Percentiles rank a stretch among this genome's conserved stretches.
Conservation (phyloP, 371 early-diverging fungal species). For the Chytridium lagenaria region DNA sequence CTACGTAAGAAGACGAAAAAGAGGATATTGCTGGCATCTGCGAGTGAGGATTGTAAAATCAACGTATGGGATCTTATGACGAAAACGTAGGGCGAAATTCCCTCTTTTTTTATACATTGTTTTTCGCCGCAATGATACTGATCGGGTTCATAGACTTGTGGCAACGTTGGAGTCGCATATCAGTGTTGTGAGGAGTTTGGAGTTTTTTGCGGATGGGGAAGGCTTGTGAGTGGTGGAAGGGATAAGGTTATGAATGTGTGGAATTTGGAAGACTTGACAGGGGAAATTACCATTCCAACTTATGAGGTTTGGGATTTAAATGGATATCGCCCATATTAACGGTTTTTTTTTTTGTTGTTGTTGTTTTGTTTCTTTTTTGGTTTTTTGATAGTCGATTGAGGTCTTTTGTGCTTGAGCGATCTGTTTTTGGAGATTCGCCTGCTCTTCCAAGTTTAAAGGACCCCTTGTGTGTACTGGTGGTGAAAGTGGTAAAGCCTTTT, state of each 20-base stretch:
- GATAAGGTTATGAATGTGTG: slow-evolving; percentile 95
- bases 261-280: slow-evolving; percentile 68
- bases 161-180: slow-evolving; percentile 84
- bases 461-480: slow-evolving; percentile 84
- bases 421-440: neutral
- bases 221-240: slow-evolving; percentile 88
- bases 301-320: slow-evolving; percentile 55
- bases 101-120: neutral
- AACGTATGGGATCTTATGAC: slow-evolving; percentile 87
- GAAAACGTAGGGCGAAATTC: slow-evolving; percentile 56
- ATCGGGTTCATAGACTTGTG: slow-evolving; percentile 56
- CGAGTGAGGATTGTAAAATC: slow-evolving; percentile 88
- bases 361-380: too few species aligned
- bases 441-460: neutral
- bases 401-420: neutral
- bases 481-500: slow-evolving; percentile 75
- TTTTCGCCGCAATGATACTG: slow-evolving; percentile 13
- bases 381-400: slow-evolving; percentile 8
- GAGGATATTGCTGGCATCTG: slow-evolving; percentile 70
- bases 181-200: slow-evolving; percentile 89
- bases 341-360: too few species aligned
- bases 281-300: slow-evolving; percentile 82
- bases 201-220: slow-evolving; percentile 75
- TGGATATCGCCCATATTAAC: too few species aligned
- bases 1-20: slow-evolving; percentile 39